Conservation (phyloP, 2,329 filamentous ascomycete species). For the Alternaria hordeiaustralica region DNA sequence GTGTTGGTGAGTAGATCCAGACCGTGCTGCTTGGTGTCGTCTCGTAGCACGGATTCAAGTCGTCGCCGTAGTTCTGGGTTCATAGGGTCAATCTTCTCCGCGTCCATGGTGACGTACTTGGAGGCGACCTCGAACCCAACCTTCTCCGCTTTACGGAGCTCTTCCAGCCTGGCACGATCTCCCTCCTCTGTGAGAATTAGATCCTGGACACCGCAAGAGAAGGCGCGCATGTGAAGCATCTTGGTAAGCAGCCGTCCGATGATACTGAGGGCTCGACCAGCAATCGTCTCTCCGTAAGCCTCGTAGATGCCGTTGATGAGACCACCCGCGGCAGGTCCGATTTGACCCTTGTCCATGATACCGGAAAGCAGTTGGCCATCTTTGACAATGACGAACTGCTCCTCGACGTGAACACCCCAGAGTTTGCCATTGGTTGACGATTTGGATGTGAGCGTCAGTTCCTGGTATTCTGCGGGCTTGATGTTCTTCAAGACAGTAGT, state of each 20-base stretch:
- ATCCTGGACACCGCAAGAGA: conserved; percentile 97
- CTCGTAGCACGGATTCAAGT: conserved; percentile 86
- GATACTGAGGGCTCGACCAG: conserved; percentile 86
- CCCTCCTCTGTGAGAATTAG: conserved; percentile 82
- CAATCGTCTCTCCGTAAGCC: conserved; percentile 84
- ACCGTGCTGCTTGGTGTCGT: conserved; percentile 87
- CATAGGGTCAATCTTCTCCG: conserved; percentile 65
- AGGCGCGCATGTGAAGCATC: conserved; percentile 89
- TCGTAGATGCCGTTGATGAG: conserved; percentile 93
- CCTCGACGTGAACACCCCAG: conserved; percentile 79
- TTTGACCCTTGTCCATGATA: conserved; percentile 94
- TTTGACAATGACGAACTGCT: conserved; percentile 80
- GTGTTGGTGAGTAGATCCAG: conserved; percentile 88
- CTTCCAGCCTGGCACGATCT: conserved; percentile 72
- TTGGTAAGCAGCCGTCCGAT: conserved; percentile 88
- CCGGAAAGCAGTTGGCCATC: conserved; percentile 88
- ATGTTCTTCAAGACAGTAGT: conserved; percentile 94
- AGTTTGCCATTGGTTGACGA: conserved; percentile 78
- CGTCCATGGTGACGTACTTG: conserved; percentile 84
- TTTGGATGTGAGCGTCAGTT: conserved; percentile 79
- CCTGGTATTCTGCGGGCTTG: conserved; percentile 74
- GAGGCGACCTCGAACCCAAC: conserved; percentile 82
- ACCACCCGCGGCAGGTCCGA: conserved; percentile 85
- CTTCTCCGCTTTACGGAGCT: conserved; percentile 69
- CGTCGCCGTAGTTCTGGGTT: conserved; percentile 76